Conservation (phyloP, 164 flowering plant species). For the Umbellularia californica region DNA sequence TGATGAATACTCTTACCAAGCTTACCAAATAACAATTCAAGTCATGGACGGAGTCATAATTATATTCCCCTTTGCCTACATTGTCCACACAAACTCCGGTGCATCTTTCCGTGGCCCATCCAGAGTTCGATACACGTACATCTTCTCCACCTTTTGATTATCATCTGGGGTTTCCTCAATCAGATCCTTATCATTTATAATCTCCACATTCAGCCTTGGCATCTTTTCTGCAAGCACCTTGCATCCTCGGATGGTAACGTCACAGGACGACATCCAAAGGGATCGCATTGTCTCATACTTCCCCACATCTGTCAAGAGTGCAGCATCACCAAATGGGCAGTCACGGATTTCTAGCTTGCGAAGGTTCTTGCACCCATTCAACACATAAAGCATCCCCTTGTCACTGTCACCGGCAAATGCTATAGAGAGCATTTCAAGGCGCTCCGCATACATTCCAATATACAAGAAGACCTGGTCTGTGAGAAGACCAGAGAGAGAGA, state of each 20-base stretch:
- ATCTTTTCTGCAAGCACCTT: conserved; percentile 61
- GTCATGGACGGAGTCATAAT: background rate
- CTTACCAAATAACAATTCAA: background rate
- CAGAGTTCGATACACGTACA: conserved; percentile 75
- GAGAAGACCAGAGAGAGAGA: conserved; percentile 76
- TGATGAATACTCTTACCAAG: background rate
- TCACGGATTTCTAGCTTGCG: conserved; percentile 85
- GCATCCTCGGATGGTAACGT: conserved; percentile 78
- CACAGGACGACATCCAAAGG: conserved; percentile 99
- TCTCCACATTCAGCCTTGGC: conserved; percentile 84
- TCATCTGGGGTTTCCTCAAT: conserved; percentile 33
- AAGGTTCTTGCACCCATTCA: conserved; percentile 83
- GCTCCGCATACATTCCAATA: conserved; percentile 87
- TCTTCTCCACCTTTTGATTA: conserved; percentile 60
- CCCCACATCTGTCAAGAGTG: conserved; percentile 67
- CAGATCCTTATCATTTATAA: conserved; percentile 53
- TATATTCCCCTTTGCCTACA: background rate
- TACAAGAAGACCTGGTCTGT: conserved; percentile 79
- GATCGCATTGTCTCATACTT: conserved; percentile 99
- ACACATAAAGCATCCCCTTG: conserved; percentile 74
- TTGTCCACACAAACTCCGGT: conserved; percentile 61
- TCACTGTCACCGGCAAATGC: conserved; percentile 90
- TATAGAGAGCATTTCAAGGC: conserved; percentile 87
- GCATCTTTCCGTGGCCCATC: conserved; percentile 68
- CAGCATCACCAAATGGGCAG: conserved; percentile 75